Conservation (phyloP, 2,329 filamentous ascomycete species). For the Aureobasidium sp. region DNA sequence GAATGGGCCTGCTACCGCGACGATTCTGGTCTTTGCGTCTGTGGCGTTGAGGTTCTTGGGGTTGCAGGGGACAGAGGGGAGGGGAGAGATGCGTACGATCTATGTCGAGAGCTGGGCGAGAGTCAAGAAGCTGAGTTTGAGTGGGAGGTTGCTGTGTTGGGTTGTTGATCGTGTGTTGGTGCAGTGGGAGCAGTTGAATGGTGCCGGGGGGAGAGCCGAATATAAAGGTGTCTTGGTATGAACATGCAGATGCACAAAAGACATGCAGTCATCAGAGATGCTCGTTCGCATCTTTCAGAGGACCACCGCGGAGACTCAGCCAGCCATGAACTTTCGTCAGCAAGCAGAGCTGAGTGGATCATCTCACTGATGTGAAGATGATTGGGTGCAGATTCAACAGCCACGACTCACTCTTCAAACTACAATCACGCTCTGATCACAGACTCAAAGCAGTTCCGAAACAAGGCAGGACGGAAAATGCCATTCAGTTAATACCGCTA, state of each 20-base stretch:
- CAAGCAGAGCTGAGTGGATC: too few species aligned
- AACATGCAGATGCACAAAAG: too few species aligned
- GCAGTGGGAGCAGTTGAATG: conserved; percentile 64
- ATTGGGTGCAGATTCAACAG: too few species aligned
- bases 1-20: conserved; percentile 83
- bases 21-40: conserved; percentile 61
- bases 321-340: too few species aligned
- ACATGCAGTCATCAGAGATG: too few species aligned
- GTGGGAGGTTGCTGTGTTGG: conserved; percentile 65
- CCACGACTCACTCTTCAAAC: too few species aligned
- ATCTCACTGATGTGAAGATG: too few species aligned
- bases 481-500: conserved; percentile 8
- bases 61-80: conserved; percentile 30
- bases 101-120: conserved; percentile 93
- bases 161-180: conserved; percentile 75
- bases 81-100: conserved; percentile 60
- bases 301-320: too few species aligned
- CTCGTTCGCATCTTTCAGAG: too few species aligned
- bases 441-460: too few species aligned
- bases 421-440: too few species aligned
- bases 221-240: conserved; percentile 32
- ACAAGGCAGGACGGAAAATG: neutral
- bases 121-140: conserved; percentile 74
- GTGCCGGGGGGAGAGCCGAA: conserved; percentile 38
- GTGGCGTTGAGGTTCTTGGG: conserved; percentile 50